phyloP scores from a whole-genome alignment of 768 basidiomycete species.

The Porphyrellus cyaneotinctus region DNA sequence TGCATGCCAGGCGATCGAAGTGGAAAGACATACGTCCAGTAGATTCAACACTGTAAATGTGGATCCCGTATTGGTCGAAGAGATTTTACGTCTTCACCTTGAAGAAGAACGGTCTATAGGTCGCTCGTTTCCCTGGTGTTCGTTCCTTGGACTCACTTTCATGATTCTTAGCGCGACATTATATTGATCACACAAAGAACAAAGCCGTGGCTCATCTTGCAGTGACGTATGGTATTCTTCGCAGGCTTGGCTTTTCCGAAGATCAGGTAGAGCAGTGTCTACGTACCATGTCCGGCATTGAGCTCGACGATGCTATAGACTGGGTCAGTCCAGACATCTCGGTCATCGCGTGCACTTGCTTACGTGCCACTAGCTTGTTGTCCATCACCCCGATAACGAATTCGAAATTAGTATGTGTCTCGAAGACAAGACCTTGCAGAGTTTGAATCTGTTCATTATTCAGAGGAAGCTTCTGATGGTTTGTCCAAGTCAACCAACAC shows the following conservation, averaged over 20 bases:
- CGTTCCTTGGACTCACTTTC: background rate
- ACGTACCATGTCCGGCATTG: constrained; percentile 54
- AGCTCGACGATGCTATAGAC: constrained; percentile 85
- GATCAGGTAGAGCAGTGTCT: constrained; percentile 70
- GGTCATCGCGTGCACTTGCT: constrained; percentile 1
- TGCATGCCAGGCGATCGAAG: constrained; percentile 57
- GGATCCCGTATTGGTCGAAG: constrained; percentile 53
- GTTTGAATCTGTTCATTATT: constrained; percentile 1
- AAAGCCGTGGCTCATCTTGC: constrained; percentile 68
- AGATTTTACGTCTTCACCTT: constrained; percentile 52
- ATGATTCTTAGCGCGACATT: constrained; percentile 6
- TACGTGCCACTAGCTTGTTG: constrained; percentile 48
- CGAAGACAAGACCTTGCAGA: background rate
- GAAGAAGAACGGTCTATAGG: constrained; percentile 35
- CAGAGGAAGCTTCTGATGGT: constrained; percentile 16
- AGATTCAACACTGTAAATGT: constrained; percentile 60
- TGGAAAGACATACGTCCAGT: constrained; percentile 70
- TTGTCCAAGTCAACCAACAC: constrained; percentile 2
- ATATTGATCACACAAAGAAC: constrained; percentile 58
- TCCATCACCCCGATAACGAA: constrained; percentile 61
- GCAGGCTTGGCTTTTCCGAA: constrained; percentile 73
- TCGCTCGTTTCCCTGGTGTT: background rate
- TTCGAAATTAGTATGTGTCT: constrained; percentile 35
- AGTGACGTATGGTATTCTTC: constrained; percentile 75
- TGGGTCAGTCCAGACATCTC: constrained; percentile 58